Base-by-base conservation (phyloP, 352 stramenopile species). In the Globisporangium middletonii region DNA sequence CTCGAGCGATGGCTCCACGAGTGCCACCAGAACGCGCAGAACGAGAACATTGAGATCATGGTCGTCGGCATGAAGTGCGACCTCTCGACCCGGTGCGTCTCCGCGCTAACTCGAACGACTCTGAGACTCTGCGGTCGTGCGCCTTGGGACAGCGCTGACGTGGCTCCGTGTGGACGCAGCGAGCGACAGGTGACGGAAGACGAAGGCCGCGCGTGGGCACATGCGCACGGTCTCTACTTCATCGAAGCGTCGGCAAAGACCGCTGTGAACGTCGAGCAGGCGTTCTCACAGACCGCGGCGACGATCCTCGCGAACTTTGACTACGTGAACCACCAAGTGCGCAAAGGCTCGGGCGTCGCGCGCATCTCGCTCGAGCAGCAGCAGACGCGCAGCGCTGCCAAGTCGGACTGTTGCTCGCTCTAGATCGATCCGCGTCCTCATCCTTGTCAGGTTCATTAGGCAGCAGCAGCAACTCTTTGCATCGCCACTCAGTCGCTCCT, bases 11-110 rank as follows among this genome's bases (percentile, higher is more conserved):
- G 84, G 84, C 72, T 94, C 41, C 78, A 94, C 50, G 84, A 94
- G 59, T 92, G 81, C 57, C 70, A 82, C 47, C 84, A 94, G 65
- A 94, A 94, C 65, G 89, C 81, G 61, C 81, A 91, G 62, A 94
- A 92, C 44, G 77, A 89, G 26, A 77, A 81, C 46, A 73, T 94
- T 46, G 81, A 89, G 62, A 86, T 94, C 61, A 89, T 92, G 77
- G 79, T 94, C 55, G 82, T 94, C 16, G 84, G 84, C 35, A 94
- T 92, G 81, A 94, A 94, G 63, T 87, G 76, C 59, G 84, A 94
- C 48, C 57, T 94, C 26, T 42, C 54, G 0, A 66, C 80, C 13
- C 57, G 63, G 70, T 79, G 12, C 38, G 60, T 53, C 18, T 38
- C 23, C 23, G 23, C 23, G 23, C 23, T 23, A 23, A 23, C 23